Evolutionary conservation across 306 rosid genomes (phyloP), one percentile per base, ranked within the genome.

Genomic region (Adenanthera pavonina): DNA sequence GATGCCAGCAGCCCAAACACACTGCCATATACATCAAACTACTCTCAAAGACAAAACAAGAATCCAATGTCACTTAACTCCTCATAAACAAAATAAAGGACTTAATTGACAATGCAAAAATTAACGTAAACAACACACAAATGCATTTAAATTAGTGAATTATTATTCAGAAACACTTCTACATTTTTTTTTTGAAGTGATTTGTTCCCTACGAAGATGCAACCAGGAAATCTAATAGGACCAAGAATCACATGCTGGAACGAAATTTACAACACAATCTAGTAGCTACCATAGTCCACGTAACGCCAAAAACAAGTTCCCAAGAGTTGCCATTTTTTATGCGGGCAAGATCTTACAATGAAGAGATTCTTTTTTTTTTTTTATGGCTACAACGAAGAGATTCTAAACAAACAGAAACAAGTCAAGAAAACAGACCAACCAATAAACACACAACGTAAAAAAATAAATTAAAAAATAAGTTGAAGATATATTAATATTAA

Each of bases 21-120:
- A 64, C 84, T 87, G 68, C 97, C 97, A 12, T 87, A 84, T n/a
- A 93, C 94, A 82, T 93, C 97, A 69, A 82, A 89, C 97, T 93
- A 69, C 40, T 4, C 60, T 43, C 59, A 72, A 82, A 52, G 30
- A 64, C 11, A 54, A 41, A 34, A 52, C 60, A 69, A 41, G 2
- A 67, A 52, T 36, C 13, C 33, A 68, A 57, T 14, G 86, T 77
- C 75, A 83, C 17, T 12, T 14, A 49, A 49, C 54, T 13, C 54
- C 54, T 3, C 5, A 25, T 25, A 25, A 25, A 52, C 20, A 52
- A 52, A 52, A 52, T 15, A 3, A 52, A 14, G 57, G 54, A 17
- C 17, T 12, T 3, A 49, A 49, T 0, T 16, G 54, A 49, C 13
- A 2, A 13, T 49, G n/a, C 9, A 49, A 12, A 4, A 49, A 14